A percentile compares a stretch with the other conserved stretches of the same genome.
These are phyloP conservation scores for Albifimbria verrucaria DNA, from an alignment of 2,329 filamentous ascomycete genomes.

Conservation along the genomic window DNA sequence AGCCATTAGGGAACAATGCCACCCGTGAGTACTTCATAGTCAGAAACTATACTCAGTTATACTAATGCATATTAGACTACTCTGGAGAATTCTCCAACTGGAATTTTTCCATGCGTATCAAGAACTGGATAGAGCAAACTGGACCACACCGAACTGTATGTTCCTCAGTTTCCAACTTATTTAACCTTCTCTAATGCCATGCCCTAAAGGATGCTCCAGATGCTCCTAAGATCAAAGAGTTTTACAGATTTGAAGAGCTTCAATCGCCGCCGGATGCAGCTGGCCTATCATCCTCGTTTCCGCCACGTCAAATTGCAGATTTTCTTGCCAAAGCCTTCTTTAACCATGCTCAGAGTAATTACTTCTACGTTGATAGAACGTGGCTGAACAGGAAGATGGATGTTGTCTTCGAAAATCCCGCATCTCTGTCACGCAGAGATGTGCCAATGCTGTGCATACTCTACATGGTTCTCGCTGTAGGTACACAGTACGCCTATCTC, in stretches of 20 bases:
- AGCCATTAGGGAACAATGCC: constrained; percentile 37
- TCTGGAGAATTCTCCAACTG: constrained; percentile 51
- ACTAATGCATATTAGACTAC: constrained; percentile 35
- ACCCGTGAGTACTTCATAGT: constrained; percentile 28
- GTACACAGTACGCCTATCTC: constrained; percentile 48
- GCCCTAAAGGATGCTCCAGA: constrained; percentile 20
- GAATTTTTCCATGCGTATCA: constrained; percentile 50
- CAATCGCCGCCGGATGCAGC: constrained; percentile 37
- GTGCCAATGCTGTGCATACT: constrained; percentile 41
- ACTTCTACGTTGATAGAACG: constrained; percentile 42
- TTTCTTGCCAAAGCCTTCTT: constrained; percentile 46
- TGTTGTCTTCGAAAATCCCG: constrained; percentile 36
- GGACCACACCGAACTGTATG: constrained; percentile 25
- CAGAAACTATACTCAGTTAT: neutral
- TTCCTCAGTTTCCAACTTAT: neutral
- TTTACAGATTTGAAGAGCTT: constrained; percentile 43
- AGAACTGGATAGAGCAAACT: constrained; percentile 44
- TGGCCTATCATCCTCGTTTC: constrained; percentile 36
- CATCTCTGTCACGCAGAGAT: constrained; percentile 34
- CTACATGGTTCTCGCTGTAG: constrained; percentile 45
- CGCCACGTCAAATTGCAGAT: constrained; percentile 43
- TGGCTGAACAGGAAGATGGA: constrained; percentile 41
- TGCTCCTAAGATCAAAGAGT: constrained; percentile 33
- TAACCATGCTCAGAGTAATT: constrained; percentile 44
- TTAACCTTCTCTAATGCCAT: constrained; percentile 1